Conservation (phyloP, 2,329 filamentous ascomycete genomes). For the Neocucurbitaria cava region DNA sequence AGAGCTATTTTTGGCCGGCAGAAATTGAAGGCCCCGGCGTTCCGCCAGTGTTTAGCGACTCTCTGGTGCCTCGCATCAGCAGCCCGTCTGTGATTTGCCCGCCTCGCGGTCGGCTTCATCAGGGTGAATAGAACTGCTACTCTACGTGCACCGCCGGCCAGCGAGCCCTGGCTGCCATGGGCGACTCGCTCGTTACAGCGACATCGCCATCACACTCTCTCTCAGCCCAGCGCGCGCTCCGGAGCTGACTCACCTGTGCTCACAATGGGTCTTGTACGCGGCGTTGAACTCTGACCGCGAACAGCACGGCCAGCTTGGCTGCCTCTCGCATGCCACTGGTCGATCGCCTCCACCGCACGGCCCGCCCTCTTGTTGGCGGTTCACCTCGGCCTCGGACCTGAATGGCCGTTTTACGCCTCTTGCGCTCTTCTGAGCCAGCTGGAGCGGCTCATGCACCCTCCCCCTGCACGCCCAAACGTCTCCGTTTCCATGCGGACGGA, state of each 20-base stretch:
- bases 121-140: conserved; percentile 22
- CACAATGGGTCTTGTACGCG: conserved; percentile 1
- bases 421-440: conserved; percentile 25
- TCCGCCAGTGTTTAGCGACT: conserved; percentile 30
- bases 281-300: conserved; percentile 17
- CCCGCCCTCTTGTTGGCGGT: conserved; percentile 26
- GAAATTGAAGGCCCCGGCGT: conserved; percentile 30
- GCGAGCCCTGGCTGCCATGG: background rate
- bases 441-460: conserved; percentile 38
- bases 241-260: conserved; percentile 7
- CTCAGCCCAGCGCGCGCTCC: conserved; percentile 11
- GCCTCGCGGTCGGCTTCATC: conserved; percentile 21
- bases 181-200: conserved; percentile 2
- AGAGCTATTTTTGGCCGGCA: conserved; percentile 35
- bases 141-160: conserved; percentile 12
- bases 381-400: conserved; percentile 29
- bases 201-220: too few species aligned
- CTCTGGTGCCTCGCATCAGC: conserved; percentile 30
- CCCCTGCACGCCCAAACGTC: conserved; percentile 41
- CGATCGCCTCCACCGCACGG: conserved; percentile 38
- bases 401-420: conserved; percentile 36
- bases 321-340: conserved; percentile 24
- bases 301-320: conserved; percentile 15
- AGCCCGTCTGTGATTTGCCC: conserved; percentile 23
- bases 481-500: conserved; percentile 27